Evolutionary conservation across 208 protist genomes (phyloP).

Genomic region (Acanthamoeba quina): DNA sequence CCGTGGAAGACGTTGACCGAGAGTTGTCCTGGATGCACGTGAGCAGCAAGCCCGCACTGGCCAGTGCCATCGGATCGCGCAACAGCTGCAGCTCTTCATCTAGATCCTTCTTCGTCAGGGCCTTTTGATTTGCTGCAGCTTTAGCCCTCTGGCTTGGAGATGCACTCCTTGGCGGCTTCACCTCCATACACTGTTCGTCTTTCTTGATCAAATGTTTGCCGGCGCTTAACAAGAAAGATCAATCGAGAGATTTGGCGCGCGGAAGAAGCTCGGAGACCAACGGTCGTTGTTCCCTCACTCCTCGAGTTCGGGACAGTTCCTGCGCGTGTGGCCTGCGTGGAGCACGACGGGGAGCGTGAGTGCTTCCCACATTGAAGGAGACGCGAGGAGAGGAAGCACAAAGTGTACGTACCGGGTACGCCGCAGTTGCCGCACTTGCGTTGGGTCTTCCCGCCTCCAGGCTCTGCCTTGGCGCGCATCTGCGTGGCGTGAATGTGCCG

Average conservation of each 20-base stretch:
- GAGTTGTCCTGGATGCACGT: not conserved
- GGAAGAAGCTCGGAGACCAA: too few relatives aligned
- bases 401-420: not conserved
- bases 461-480: not conserved
- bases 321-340: not conserved
- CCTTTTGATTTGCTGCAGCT: too few relatives aligned
- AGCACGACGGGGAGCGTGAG: not conserved
- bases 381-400: not conserved
- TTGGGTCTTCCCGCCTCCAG: not conserved
- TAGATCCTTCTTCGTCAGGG: not conserved
- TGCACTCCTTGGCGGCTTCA: too few relatives aligned
- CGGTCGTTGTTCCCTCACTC: not conserved
- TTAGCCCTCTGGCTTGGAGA: too few relatives aligned
- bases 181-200: too few relatives aligned
- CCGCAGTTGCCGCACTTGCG: constrained; percentile 24
- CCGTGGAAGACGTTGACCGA: too few relatives aligned
- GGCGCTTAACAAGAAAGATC: too few relatives aligned
- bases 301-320: not conserved
- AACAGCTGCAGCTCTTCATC: constrained; percentile 12
- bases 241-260: too few relatives aligned
- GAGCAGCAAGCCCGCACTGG: not conserved
- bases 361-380: not conserved
- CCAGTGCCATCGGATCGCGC: not conserved
- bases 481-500: too few relatives aligned
- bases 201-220: too few relatives aligned